Base-by-base conservation (phyloP, 768 basidiomycete genomes). In the Rhodotorula graminis region DNA sequence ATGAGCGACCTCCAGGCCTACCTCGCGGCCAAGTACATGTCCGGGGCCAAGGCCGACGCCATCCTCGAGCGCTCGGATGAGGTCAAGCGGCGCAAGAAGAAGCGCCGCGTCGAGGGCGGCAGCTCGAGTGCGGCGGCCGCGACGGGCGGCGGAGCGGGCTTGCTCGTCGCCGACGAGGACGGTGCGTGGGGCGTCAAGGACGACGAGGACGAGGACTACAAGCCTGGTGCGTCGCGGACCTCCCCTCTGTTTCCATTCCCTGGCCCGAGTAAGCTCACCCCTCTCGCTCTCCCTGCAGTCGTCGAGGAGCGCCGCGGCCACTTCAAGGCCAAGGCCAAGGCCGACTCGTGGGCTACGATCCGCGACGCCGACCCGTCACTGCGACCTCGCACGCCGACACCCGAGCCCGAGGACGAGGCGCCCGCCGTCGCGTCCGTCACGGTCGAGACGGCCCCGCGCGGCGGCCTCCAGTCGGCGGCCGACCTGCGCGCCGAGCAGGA, bases 21-120 rank as follows among this genome's bases (percentile, higher is more conserved):
- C 80, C 85, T 94, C 27, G 92, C 92, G 0, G 86, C 89, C 75
- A 92, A 91, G 73, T 98, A 98, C 83, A 95, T 97, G 93, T 88
- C 93, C 11, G 95, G 95, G 1, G 88, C 92, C 0, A 98, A 97
- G 78, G 93, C 94, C 4, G 95, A 97, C 76, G 93, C 92, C 12
- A 98, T 98, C 73, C 84, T 97, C 15, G 84, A 93, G 8, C 87
- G 87, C 58, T 80, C 85, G 29, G 69, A 62, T 2, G 53, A 77
- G 11, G 78, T 76, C 61, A 79, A 79, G 1, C 85, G 85, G 25
- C 82, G 80, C 70, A 81, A 82, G 80, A 90, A 89, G 83, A 92
- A 90, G 82, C 85, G 88, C 64, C 90, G 89, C 81, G 84, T 81
- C 21, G 81, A 81, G 15, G 76, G 65, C 56, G 74, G 16, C 37